Evolutionary conservation across 1,139 yeast genomes (phyloP).

Genomic region (Yamadazyma membranifaciens): DNA sequence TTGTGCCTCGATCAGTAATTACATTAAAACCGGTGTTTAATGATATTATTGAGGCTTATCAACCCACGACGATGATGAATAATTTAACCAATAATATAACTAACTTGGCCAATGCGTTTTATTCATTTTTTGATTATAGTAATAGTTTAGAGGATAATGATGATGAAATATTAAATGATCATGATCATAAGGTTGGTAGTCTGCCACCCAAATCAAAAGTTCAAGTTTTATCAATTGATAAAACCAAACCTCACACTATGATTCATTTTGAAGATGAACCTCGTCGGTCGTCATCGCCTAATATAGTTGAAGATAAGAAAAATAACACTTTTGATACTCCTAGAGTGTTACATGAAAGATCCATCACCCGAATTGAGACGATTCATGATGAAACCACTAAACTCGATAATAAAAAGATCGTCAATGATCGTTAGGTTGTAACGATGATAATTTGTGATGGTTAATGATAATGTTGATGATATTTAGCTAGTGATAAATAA

Average conservation of each 20-base stretch:
- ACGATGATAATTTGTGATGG: no score
- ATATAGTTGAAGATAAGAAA: not conserved
- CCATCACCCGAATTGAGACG: conserved; percentile 24
- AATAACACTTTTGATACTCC: not conserved
- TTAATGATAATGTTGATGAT: no score
- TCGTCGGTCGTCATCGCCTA: no score
- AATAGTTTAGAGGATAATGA: conserved; percentile 18
- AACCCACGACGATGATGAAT: conserved; percentile 17
- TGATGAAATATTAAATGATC: conserved; percentile 4
- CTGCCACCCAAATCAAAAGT: conserved; percentile 11
- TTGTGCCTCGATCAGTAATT: conserved; percentile 66
- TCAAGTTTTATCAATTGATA: conserved; percentile 19
- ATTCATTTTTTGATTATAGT: conserved; percentile 45
- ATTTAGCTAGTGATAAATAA: no score
- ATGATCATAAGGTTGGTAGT: not conserved
- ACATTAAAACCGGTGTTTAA: conserved; percentile 56
- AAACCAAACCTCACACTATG: conserved; percentile 18
- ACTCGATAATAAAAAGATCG: not conserved
- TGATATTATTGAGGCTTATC: conserved; percentile 17
- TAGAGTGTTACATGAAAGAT: conserved; percentile 10
- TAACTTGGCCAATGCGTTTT: conserved; percentile 31
- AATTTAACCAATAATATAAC: conserved; percentile 16
- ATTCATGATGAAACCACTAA: conserved; percentile 7
- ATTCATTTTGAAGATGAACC: conserved; percentile 15
- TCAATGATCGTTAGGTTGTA: not conserved